Conservation (phyloP, 1,139 yeast species). For the Yamadazyma epiphylla region DNA sequence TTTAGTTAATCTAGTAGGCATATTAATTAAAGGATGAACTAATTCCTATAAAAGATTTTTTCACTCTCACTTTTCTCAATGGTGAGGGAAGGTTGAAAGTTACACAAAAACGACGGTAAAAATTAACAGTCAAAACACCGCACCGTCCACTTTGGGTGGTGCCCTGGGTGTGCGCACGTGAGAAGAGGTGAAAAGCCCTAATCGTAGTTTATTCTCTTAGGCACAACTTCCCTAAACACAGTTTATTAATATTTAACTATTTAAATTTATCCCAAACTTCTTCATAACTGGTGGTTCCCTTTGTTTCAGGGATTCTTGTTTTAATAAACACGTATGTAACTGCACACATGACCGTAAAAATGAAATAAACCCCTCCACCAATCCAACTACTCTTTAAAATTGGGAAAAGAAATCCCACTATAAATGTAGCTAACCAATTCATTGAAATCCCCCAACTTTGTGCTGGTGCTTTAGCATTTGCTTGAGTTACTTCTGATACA, state of each 20-base stretch:
- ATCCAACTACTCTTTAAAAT: conserved; percentile 51
- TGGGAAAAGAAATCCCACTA: conserved; percentile 81
- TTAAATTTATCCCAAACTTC: conserved; percentile 51
- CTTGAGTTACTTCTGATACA: conserved; percentile 84
- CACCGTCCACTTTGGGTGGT: background rate
- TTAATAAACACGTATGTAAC: conserved; percentile 46
- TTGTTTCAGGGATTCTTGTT: conserved; percentile 70
- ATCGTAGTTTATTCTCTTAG: background rate
- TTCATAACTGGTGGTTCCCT: conserved; percentile 55
- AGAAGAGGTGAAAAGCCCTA: background rate
- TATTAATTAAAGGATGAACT: conserved; percentile 34
- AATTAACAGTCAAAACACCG: too few species aligned
- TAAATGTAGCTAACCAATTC: conserved; percentile 88
- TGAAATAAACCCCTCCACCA: conserved; percentile 77
- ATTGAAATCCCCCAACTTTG: conserved; percentile 90
- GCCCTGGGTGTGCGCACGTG: conserved; percentile 1
- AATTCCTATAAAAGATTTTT: background rate
- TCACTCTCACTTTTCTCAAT: background rate
- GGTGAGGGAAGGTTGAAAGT: background rate
- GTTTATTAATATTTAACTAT: background rate
- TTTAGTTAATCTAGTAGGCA: conserved; percentile 99
- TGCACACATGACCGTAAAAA: conserved; percentile 60
- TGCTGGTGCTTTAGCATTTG: conserved; percentile 76
- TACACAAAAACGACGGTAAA: background rate
- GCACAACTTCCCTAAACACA: background rate